Conservation (phyloP, 1,284 basidiomycete species). For the Gomphus sp. region DNA sequence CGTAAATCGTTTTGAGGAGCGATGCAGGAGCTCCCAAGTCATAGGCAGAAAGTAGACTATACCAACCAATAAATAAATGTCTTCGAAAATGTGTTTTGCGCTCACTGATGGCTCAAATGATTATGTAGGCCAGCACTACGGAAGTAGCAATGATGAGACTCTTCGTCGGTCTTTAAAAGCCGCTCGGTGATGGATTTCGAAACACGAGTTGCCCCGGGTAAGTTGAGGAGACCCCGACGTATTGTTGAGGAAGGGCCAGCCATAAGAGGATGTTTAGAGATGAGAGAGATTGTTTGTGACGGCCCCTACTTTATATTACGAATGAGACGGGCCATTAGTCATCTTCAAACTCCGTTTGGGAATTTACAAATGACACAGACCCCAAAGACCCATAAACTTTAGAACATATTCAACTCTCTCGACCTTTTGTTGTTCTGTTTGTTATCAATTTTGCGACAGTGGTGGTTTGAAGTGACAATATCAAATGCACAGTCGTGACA, state of each 20-base stretch:
- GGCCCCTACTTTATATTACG: too few relatives aligned
- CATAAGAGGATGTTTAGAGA: background rate
- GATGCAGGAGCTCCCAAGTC: conserved; percentile 49
- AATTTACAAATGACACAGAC: too few relatives aligned
- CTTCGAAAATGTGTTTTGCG: background rate
- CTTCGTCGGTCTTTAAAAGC: conserved; percentile 45
- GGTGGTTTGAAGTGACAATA: too few relatives aligned
- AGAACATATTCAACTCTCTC: too few relatives aligned
- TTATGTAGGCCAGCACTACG: conserved; percentile 46
- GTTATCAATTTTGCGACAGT: too few relatives aligned
- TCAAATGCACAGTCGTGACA: too few relatives aligned
- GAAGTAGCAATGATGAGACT: conserved; percentile 50
- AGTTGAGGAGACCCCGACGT: conserved; percentile 33
- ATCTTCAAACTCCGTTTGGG: too few relatives aligned
- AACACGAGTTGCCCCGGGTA: conserved; percentile 41
- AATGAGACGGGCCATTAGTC: too few relatives aligned
- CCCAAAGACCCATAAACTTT: too few relatives aligned
- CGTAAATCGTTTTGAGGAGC: conserved; percentile 45
- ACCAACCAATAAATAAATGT: background rate
- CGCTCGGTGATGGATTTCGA: conserved; percentile 36
- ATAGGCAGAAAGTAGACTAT: conserved; percentile 52
- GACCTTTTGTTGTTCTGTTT: too few relatives aligned
- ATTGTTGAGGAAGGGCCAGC: background rate
- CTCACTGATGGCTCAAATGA: conserved; percentile 52
- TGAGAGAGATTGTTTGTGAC: too few relatives aligned